phyloP scores from a whole-genome alignment of 371 early-diverging fungal genomes.

The Phascolomyces articulosus region DNA sequence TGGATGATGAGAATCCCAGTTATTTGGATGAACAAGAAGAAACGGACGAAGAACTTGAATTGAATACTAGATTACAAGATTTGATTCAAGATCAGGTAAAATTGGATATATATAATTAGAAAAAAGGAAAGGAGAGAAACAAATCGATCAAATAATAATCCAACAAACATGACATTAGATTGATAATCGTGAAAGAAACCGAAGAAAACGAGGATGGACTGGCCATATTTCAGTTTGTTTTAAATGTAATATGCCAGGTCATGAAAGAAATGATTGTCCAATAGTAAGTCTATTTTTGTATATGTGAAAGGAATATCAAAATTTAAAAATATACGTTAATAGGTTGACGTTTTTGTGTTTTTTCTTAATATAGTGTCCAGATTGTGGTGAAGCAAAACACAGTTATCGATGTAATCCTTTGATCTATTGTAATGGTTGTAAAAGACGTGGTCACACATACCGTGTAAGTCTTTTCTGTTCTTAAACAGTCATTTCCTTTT shows the following conservation, averaged over 20 bases:
- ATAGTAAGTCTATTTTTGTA: neutral
- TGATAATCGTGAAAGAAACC: neutral
- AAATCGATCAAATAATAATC: no score
- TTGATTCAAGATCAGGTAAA: slow-evolving; percentile 13
- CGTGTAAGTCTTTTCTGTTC: slow-evolving; percentile 4
- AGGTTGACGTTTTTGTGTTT: no score
- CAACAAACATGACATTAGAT: no score
- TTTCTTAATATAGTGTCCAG: slow-evolving; percentile 5
- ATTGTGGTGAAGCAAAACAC: slow-evolving; percentile 6
- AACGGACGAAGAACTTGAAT: slow-evolving; percentile 6
- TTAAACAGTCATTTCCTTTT: no score
- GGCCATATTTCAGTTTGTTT: neutral
- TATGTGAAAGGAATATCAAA: neutral
- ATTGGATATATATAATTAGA: no score
- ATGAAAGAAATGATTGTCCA: neutral
- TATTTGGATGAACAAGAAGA: slow-evolving; percentile 10
- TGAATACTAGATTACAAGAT: slow-evolving; percentile 5
- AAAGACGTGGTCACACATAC: slow-evolving; percentile 1
- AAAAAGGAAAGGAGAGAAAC: no score
- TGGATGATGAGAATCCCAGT: neutral
- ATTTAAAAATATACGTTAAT: no score
- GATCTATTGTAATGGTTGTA: slow-evolving; percentile 3
- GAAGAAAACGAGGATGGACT: neutral
- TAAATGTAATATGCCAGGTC: slow-evolving; percentile 1
- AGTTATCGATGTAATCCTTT: neutral